Base-by-base conservation (phyloP, 352 stramenopile genomes). In the Pythium insidiosum region DNA sequence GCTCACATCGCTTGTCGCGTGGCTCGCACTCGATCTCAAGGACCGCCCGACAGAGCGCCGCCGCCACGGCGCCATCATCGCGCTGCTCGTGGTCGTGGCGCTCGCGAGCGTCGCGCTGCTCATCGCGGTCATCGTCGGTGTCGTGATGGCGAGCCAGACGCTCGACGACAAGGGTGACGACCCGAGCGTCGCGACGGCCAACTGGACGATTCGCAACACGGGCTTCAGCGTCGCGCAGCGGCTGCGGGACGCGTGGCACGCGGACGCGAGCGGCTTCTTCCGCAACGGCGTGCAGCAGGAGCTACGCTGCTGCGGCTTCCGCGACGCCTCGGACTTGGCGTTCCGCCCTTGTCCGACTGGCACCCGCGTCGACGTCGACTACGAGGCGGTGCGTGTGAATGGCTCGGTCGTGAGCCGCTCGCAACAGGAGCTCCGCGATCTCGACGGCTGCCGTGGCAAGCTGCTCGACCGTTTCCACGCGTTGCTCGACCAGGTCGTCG, bases 161-260 rank as follows among this genome's bases (percentile, higher is more conserved):
- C 53, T 84, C 6, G 63, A 73, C 12, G n/a, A n/a, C n/a, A n/a
- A n/a, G n/a, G n/a, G n/a, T n/a, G 67, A 76, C 28, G 50, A 48
- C 1, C 15, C 19, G 6, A 67, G 53, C 29, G n/a, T n/a, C n/a
- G n/a, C n/a, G n/a, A n/a, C n/a, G n/a, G n/a, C n/a, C n/a, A 90
- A 77, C 52, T 90, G 78, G 78, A 84, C 74, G 13, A 74, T 85
- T 9, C 74, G 78, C 20, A 82, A 70, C 34, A 84, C 71, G 6
- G 66, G 61, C 19, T 85, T 90, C 30, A 84, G 68, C n/a, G 66
- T 88, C 7, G 63, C 63, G 1, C 33, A 63, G 35, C 59, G 56
- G 0, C 69, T 90, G 6, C 52, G 70, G n/a, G 43, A 29, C 2
- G 66, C 64, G 0, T 90, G 78, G 78, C 58, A 50, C 15, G 31